Evolutionary conservation across 1,139 yeast genomes (phyloP), one percentile per base, ranked within the genome.

Genomic region (Candida sp.): DNA sequence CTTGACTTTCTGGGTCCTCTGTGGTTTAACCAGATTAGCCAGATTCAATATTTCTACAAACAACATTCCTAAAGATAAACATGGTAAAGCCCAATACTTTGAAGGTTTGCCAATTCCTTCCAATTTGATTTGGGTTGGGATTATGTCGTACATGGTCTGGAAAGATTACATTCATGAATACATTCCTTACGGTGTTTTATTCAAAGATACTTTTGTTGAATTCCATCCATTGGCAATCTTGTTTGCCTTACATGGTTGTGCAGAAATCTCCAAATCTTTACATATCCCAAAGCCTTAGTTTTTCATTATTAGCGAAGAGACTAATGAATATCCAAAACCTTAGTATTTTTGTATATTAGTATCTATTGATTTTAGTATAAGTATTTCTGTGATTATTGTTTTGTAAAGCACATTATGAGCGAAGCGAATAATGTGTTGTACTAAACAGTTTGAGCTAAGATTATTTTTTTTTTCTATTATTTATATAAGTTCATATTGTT

Each of bases 21-120:
- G 98, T 68, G 98, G 98, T 0, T 77, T 93, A 54, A 86, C 97
- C 19, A 81, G 99, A 61, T 76, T 93, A 56, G 99, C 99, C 7
- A 78, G 99, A 60, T 93, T 90, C 69, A 93, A 93, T 58, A 95
- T 95, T 43, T 88, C 97, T 1, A 95, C 95, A 4, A 85, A 93
- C 45, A 87, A 88, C 53, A 80, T 95, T 49, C 98, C 99, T 42
- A 90, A 90, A 68, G 97, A 91, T 61, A 75, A 77, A 45, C 63
- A 76, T 19, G 97, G 97, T 25, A 90, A 90, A 66, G 81, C 91
- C 21, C 79, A 84, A 59, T 79, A 75, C 55, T 93, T 93, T 63
- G 99, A 93, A 70, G 99, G 99, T 8, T 79, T 93, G 41, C 99
- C 99, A 12, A 89, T 93, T 55, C 99, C 99, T 45, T 83, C 95